Conservation (phyloP, 805 yeast genomes). For the Ogataea nitratoaversa region DNA sequence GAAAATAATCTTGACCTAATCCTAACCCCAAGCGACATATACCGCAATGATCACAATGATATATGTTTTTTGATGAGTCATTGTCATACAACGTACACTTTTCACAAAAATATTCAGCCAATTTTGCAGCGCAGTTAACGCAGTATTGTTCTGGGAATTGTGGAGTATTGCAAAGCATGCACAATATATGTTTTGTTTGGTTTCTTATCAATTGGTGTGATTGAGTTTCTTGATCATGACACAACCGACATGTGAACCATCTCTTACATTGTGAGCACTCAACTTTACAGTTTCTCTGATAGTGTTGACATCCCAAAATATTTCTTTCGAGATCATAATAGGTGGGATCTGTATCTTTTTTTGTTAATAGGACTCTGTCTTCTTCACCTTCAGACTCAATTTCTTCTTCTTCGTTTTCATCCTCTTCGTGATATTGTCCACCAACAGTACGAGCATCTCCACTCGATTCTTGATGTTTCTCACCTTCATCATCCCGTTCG, state of each 20-base stretch:
- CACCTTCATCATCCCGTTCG: constrained; percentile 14
- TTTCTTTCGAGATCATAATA: constrained; percentile 41
- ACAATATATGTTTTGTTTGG: constrained; percentile 63
- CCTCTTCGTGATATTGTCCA: background rate
- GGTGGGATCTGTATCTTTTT: constrained; percentile 44
- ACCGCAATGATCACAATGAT: constrained; percentile 91
- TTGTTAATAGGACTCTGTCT: constrained; percentile 40
- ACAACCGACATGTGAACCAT: constrained; percentile 81
- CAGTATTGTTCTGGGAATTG: constrained; percentile 74
- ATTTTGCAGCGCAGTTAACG: constrained; percentile 55
- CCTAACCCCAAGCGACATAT: constrained; percentile 90
- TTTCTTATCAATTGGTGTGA: constrained; percentile 57
- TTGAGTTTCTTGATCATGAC: constrained; percentile 64
- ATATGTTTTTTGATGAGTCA: constrained; percentile 72
- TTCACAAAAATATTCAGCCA: constrained; percentile 75
- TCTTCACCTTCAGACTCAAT: constrained; percentile 20
- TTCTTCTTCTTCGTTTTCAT: constrained; percentile 13
- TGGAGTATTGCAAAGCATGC: constrained; percentile 75
- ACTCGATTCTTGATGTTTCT: no score
- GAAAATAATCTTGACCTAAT: constrained; percentile 83
- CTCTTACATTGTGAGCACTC: constrained; percentile 71
- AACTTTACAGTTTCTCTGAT: constrained; percentile 75
- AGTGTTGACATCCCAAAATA: constrained; percentile 75
- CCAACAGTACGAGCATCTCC: constrained; percentile 14
- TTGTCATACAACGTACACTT: constrained; percentile 81